Percentiles rank a stretch among this genome's conserved stretches.
phyloP scores from a whole-genome alignment of 768 basidiomycete genomes.

The Gloeopeniophorella convolvens region DNA sequence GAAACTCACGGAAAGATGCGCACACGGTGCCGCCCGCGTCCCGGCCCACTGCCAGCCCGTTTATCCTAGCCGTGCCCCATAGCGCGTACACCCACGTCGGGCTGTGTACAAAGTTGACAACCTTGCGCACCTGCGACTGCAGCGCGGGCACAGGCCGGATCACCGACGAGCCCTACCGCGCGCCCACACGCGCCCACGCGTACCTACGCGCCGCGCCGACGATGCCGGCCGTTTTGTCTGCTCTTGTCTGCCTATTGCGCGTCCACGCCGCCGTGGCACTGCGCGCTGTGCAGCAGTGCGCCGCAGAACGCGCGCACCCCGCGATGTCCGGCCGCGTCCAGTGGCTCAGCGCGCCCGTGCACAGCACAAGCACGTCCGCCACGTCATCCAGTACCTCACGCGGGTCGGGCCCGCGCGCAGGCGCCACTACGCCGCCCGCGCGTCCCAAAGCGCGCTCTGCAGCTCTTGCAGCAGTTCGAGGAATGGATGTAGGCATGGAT shows the following conservation, averaged over 20 bases:
- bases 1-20: conserved; percentile 44
- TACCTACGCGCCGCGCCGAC: conserved; percentile 52
- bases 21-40: conserved; percentile 37
- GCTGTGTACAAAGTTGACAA: conserved; percentile 52
- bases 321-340: conserved; percentile 66
- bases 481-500: conserved; percentile 52
- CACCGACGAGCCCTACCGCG: conserved; percentile 60
- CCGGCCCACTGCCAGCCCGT: conserved; percentile 34
- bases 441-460: conserved; percentile 6
- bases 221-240: conserved; percentile 49
- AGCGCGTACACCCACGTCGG: conserved; percentile 50
- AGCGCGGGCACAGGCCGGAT: conserved; percentile 54
- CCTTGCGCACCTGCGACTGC: conserved; percentile 43
- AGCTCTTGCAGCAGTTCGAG: conserved; percentile 46
- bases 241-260: conserved; percentile 48
- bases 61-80: conserved; percentile 37
- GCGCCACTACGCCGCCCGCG: conserved; percentile 2
- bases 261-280: conserved; percentile 41
- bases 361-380: conserved; percentile 52
- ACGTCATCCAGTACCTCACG: conserved; percentile 43
- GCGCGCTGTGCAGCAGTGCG: conserved; percentile 54
- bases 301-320: conserved; percentile 54
- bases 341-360: conserved; percentile 43
- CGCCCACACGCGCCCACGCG: no score
- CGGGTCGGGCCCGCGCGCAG: background rate